A percentile compares a stretch with the other conserved stretches of the same genome.
Evolutionary conservation across 306 rosid species (phyloP).

Genomic region (Carpinus viminea): DNA sequence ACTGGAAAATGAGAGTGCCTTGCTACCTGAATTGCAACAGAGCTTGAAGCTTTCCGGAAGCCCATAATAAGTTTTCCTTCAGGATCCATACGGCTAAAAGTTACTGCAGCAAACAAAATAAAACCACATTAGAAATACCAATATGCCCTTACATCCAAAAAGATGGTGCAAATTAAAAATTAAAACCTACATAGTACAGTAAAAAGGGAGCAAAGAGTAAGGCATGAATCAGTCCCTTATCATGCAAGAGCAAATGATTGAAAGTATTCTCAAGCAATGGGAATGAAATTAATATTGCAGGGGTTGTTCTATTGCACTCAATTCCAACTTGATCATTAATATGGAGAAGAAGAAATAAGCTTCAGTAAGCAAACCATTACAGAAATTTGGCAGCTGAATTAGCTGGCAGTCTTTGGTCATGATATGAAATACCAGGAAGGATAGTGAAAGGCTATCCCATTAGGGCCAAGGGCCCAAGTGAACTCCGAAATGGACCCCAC

Average conservation of each 20-base stretch:
- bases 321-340: background rate
- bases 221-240: constrained; percentile 19
- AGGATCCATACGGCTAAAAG: constrained; percentile 99
- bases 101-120: constrained; percentile 54
- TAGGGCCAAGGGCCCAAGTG: background rate
- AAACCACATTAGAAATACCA: constrained; percentile 5
- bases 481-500: background rate
- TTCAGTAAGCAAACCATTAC: background rate
- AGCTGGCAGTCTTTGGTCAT: background rate
- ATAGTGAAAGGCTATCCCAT: background rate
- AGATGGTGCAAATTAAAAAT: background rate
- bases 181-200: constrained; percentile 5
- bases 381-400: background rate
- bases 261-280: constrained; percentile 21
- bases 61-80: constrained; percentile 99
- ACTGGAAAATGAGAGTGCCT: constrained; percentile 39
- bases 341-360: background rate
- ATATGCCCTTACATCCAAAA: background rate
- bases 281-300: constrained; percentile 2
- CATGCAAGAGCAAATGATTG: constrained; percentile 16
- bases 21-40: constrained; percentile 76
- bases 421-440: background rate
- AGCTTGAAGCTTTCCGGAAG: constrained; percentile 81
- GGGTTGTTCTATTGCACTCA: background rate
- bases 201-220: constrained; percentile 15